Evolutionary conservation across 176 grass and related monocot species (phyloP), one percentile per base, ranked within the genome.

Genomic region (Elaeis guineensis): DNA sequence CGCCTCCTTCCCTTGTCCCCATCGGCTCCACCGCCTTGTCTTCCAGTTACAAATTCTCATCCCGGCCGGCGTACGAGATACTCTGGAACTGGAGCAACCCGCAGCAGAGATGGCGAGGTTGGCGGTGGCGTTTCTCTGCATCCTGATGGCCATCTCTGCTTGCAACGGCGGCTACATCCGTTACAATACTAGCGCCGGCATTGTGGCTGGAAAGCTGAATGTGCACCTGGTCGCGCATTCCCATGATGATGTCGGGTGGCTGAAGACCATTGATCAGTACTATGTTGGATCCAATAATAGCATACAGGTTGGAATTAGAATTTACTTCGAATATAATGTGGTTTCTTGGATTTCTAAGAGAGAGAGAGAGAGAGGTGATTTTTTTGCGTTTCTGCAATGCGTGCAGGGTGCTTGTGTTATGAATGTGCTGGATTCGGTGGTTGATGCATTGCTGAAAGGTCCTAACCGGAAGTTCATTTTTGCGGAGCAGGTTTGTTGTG

Each of bases 231-330:
- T 95, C 64, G 70, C 90, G 62, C 90, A 95, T 75, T 76, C 82
- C 2, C 90, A 95, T 58, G 90, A 95, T 69, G 90, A 95, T 72
- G 85, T 95, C 19, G 90, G 90, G n/a, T 95, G 90, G 90, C 82
- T 95, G 68, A 95, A 95, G 82, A 95, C 90, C 25, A 17, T 95
- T 22, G 90, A 95, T 73, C 90, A 95, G 85, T 95, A 95, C 79
- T 95, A 62, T 54, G 85, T 89, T 21, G 90, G 90, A 0, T 86
- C 90, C 53, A 95, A 95, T 64, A 95, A 81, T 59, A 25, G 21
- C 72, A 89, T 95, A 71, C 85, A 87, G 78, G 89, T 94, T 19
- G 15, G 35, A 12, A 12, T 14, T 44, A 2, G 7, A 49, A 66
- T 69, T 59, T 29, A 25, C 21, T 58, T 53, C 19, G 17, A 21